Evolutionary conservation across 495 filamentous ascomycete genomes (phyloP).

Genomic region (Annulohypoxylon stygium): DNA sequence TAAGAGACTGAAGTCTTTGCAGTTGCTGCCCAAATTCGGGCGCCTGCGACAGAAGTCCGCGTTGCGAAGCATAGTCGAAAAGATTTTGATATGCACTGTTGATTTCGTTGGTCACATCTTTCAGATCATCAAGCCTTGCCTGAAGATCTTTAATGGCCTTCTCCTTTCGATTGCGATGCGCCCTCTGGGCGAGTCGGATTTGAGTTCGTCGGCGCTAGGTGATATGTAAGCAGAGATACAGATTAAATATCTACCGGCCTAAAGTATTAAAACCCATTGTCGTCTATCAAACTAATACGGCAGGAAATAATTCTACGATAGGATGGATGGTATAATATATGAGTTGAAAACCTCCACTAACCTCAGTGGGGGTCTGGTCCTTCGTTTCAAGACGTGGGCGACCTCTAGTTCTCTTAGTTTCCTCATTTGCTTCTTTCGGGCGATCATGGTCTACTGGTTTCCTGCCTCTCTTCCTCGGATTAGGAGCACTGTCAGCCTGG

Average conservation of each 20-base stretch:
- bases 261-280: not conserved
- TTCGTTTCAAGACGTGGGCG: constrained; percentile 77
- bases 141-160: constrained; percentile 81
- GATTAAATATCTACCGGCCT: constrained; percentile 11
- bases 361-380: constrained; percentile 71
- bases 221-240: constrained; percentile 32
- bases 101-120: constrained; percentile 78
- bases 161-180: constrained; percentile 87
- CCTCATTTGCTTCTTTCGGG: constrained; percentile 53
- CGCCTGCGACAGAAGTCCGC: constrained; percentile 63
- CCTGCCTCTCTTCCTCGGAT: constrained; percentile 49
- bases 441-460: constrained; percentile 35
- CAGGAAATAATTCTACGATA: not conserved
- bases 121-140: constrained; percentile 72
- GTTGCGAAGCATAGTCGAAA: constrained; percentile 68
- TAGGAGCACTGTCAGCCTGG: constrained; percentile 17
- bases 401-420: constrained; percentile 69
- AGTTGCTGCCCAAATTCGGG: constrained; percentile 66
- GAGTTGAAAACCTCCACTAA: constrained; percentile 50
- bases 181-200: constrained; percentile 86
- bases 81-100: constrained; percentile 78
- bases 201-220: constrained; percentile 85
- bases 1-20: constrained; percentile 45
- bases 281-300: not conserved
- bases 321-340: not conserved